Base-by-base conservation (phyloP, 495 filamentous ascomycete genomes). In the Aspergillus panamensis region DNA sequence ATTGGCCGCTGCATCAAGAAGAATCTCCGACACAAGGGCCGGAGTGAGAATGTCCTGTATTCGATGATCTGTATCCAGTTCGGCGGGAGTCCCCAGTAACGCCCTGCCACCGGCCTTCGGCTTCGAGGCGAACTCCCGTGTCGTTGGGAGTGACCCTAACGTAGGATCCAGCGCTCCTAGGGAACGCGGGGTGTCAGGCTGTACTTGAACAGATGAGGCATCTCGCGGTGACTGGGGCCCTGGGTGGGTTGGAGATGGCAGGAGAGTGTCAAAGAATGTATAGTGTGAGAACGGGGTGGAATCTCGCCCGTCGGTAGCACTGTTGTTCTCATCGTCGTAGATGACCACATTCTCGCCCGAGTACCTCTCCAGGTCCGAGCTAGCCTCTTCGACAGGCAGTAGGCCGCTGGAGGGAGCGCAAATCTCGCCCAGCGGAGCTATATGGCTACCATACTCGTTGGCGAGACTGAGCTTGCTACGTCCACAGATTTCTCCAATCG, bases 401-500 rank as follows among this genome's bases (percentile, higher is more conserved):
- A 78, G 60, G 17, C 69, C 68, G 14, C 68, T 64, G 2, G 72
- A 55, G 10, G 72, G 64, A 45, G 74, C 72, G 30, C 71, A 67
- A 48, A 87, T 80, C 59, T 85, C 81, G 7, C 82, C 83, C 29
- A 84, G 68, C 0, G 84, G 84, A 8, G 84, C 83, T 29, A 85
- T 78, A 62, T 87, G 84, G 53, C 83, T 84, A 31, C 72, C 78
- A 64, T 87, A 85, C 62, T 86, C 82, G 62, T 86, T 83, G 29
- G 84, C 80, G 40, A 87, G 68, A 62, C 81, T 85, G 55, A 84
- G 68, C 58, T 79, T 81, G 67, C 81, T 86, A 37, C 80, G 74
- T 4, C 84, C 84, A 60, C 80, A 85, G 51, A 87, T 85, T 61
- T 86, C 81, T 17, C 84, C 84, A 55, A 87, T 86, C 6, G 82